A percentile compares a stretch with the other conserved stretches of the same genome.
Conservation (phyloP, 352 stramenopile species). For the Peronospora destructor region DNA sequence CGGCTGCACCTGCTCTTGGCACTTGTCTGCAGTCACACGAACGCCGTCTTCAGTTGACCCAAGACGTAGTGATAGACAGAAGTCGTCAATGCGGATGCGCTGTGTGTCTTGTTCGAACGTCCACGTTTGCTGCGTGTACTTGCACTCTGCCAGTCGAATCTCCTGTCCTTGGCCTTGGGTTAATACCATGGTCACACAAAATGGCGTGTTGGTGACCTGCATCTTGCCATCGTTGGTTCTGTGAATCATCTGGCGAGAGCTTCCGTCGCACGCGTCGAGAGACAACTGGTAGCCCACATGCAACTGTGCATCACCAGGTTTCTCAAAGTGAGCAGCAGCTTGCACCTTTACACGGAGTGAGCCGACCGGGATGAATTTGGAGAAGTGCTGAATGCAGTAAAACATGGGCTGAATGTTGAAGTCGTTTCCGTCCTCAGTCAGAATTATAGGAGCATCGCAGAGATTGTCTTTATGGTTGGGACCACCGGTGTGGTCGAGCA, state of each 20-base stretch:
- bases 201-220: conserved; percentile 48
- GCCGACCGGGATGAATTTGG: conserved; percentile 75
- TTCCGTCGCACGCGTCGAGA: conserved; percentile 57
- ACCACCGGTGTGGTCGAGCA: conserved; percentile 81
- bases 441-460: conserved; percentile 75
- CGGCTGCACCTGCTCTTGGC: conserved; percentile 26
- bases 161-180: conserved; percentile 51
- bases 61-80: conserved; percentile 65
- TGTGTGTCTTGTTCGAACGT: conserved; percentile 41
- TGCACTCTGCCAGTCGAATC: conserved; percentile 56
- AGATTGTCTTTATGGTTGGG: conserved; percentile 84
- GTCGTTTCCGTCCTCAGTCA: conserved; percentile 50
- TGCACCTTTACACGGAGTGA: conserved; percentile 60
- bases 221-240: conserved; percentile 65
- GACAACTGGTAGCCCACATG: conserved; percentile 53
- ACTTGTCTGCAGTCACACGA: conserved; percentile 46
- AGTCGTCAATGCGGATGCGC: conserved; percentile 50
- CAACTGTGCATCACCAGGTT: conserved; percentile 57
- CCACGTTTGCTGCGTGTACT: conserved; percentile 62
- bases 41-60: conserved; percentile 46
- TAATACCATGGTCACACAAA: conserved; percentile 49
- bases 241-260: conserved; percentile 50
- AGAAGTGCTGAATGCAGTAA: conserved; percentile 89
- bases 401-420: conserved; percentile 86
- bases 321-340: conserved; percentile 38